These are phyloP conservation scores for Baorangia bicolor DNA, from an alignment of 768 basidiomycete genomes.

Conservation along the genomic window DNA sequence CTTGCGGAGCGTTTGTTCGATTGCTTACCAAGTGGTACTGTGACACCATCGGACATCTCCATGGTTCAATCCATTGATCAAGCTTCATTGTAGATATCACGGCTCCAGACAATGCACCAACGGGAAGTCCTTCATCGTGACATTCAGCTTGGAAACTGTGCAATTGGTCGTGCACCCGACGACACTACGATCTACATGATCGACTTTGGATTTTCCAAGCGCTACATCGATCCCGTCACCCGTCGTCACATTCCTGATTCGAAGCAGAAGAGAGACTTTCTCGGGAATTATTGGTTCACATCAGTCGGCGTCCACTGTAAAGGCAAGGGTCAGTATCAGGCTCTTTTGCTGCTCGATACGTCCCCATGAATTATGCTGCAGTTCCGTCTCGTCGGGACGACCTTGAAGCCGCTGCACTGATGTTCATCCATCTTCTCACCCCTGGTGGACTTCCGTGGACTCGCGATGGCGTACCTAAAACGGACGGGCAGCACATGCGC, in stretches of 20 bases:
- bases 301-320: constrained; percentile 77
- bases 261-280: constrained; percentile 66
- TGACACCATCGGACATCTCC: neutral
- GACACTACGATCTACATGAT: constrained; percentile 74
- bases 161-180: constrained; percentile 58
- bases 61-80: constrained; percentile 7
- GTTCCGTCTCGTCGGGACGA: constrained; percentile 81
- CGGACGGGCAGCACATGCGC: constrained; percentile 57
- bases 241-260: constrained; percentile 71
- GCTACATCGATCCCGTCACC: constrained; percentile 65
- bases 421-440: constrained; percentile 79
- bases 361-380: constrained; percentile 33
- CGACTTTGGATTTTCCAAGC: constrained; percentile 82
- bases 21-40: constrained; percentile 76
- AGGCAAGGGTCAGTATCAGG: constrained; percentile 54
- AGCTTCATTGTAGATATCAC: constrained; percentile 49
- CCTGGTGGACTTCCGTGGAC: constrained; percentile 78
- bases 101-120: constrained; percentile 75
- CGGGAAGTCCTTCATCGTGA: constrained; percentile 75
- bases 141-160: constrained; percentile 77
- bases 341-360: constrained; percentile 12
- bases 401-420: constrained; percentile 71
- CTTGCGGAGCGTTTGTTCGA: constrained; percentile 67
- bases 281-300: constrained; percentile 86
- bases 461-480: constrained; percentile 76